Conservation (phyloP, 116 monocot genomes). For the Iris pallida region DNA sequence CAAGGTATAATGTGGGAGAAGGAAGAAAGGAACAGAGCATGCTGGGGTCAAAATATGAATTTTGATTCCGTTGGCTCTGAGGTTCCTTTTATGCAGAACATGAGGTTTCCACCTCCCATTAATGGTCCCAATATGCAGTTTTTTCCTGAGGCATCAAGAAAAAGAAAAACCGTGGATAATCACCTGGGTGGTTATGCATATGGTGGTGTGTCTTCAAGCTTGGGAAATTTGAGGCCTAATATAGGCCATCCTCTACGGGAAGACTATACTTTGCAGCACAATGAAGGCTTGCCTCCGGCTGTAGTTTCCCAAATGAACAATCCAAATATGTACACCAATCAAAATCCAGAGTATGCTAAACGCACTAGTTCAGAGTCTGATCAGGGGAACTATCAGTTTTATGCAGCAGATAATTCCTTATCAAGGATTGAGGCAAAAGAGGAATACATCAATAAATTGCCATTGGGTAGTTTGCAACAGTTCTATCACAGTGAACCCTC, state of each 20-base stretch:
- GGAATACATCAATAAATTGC: not conserved
- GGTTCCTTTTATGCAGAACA: constrained; percentile 3
- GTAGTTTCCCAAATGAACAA: not conserved
- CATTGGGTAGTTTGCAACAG: constrained; percentile 5
- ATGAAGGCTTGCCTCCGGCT: constrained; percentile 2
- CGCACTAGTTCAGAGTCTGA: not conserved
- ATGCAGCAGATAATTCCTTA: constrained; percentile 7
- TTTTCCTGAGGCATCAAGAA: constrained; percentile 18
- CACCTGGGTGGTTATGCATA: not conserved
- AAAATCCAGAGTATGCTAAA: constrained; percentile 1
- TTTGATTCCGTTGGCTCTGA: constrained; percentile 7
- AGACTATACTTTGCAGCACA: constrained; percentile 3
- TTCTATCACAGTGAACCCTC: constrained; percentile 14
- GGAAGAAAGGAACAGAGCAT: constrained; percentile 7
- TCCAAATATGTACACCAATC: not conserved
- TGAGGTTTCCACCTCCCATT: constrained; percentile 1
- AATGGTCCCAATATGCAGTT: constrained; percentile 9
- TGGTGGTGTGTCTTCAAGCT: not conserved
- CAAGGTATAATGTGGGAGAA: constrained; percentile 13
- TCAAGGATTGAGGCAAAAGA: not conserved
- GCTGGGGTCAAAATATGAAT: constrained; percentile 13
- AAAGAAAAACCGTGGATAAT: constrained; percentile 22
- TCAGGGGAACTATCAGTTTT: constrained; percentile 15
- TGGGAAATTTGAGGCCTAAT: not conserved
- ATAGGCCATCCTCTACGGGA: not conserved